Conservation (phyloP, 2,329 filamentous ascomycete species). For the Neophaeococcomyces aloes region DNA sequence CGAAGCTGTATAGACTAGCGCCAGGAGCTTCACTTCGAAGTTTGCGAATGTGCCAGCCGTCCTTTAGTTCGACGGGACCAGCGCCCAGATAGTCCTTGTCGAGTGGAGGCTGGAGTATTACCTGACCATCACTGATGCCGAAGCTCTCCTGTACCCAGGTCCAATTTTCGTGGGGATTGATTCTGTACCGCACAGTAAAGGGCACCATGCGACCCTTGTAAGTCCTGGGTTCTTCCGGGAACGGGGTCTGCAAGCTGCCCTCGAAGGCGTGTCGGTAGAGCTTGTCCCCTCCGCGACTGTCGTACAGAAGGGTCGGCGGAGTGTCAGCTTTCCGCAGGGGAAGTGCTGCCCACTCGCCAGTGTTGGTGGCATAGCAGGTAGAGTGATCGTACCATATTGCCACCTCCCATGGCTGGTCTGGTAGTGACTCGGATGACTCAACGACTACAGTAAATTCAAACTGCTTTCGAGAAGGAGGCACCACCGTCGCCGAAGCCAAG, state of each 20-base stretch:
- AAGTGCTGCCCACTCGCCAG: slow-evolving; percentile 44
- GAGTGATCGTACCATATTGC: slow-evolving; percentile 62
- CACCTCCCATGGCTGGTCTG: slow-evolving; percentile 56
- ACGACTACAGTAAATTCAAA: slow-evolving; percentile 59
- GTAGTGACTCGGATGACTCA: slow-evolving; percentile 49
- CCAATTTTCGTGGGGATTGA: slow-evolving; percentile 29
- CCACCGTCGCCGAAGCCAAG: slow-evolving; percentile 60
- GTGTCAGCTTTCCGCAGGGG: slow-evolving; percentile 38
- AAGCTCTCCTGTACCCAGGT: slow-evolving; percentile 36
- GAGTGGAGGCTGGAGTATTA: slow-evolving; percentile 29
- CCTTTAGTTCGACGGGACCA: slow-evolving; percentile 28
- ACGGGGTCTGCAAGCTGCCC: slow-evolving; percentile 19
- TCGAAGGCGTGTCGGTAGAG: slow-evolving; percentile 27
- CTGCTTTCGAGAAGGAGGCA: slow-evolving; percentile 35
- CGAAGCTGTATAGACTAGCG: slow-evolving; percentile 30
- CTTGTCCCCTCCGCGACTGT: slow-evolving; percentile 18
- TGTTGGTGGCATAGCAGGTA: slow-evolving; percentile 30
- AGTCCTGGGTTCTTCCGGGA: slow-evolving; percentile 12
- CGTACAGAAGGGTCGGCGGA: slow-evolving; percentile 21
- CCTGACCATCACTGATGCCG: slow-evolving; percentile 30
- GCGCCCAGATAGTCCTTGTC: slow-evolving; percentile 13
- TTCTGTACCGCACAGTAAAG: slow-evolving; percentile 37
- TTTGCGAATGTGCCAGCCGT: slow-evolving; percentile 26
- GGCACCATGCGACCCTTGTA: slow-evolving; percentile 23
- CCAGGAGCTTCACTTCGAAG: slow-evolving; percentile 33